phyloP scores from a whole-genome alignment of 768 basidiomycete species.

The Agrocybe chaxingu region DNA sequence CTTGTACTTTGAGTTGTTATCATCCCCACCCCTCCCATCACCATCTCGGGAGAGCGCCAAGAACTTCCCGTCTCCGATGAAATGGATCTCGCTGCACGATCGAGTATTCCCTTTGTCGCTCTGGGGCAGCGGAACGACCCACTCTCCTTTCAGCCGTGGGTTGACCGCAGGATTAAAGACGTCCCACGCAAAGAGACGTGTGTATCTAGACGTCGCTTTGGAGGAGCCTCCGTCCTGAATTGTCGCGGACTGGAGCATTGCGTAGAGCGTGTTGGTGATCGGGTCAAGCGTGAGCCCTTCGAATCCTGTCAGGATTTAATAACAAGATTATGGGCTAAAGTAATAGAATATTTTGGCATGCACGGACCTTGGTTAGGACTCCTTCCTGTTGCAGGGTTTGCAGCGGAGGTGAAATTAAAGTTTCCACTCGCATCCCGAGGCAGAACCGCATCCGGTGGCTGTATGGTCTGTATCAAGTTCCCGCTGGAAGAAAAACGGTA shows the following conservation, averaged over 20 bases:
- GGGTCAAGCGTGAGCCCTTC: constrained; percentile 56
- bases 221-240: constrained; percentile 58
- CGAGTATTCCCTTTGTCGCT: constrained; percentile 48
- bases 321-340: background rate
- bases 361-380: constrained; percentile 49
- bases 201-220: constrained; percentile 45
- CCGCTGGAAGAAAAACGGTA: constrained; percentile 49
- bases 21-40: constrained; percentile 53
- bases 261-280: constrained; percentile 48
- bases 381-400: constrained; percentile 50
- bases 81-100: constrained; percentile 56
- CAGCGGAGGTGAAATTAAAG: constrained; percentile 49
- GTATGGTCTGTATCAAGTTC: constrained; percentile 50
- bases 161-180: constrained; percentile 30
- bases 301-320: constrained; percentile 36
- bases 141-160: constrained; percentile 50
- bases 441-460: constrained; percentile 55
- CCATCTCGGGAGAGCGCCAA: constrained; percentile 58
- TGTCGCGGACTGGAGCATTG: constrained; percentile 59
- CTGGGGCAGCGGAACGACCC: constrained; percentile 55
- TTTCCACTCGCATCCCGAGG: constrained; percentile 41
- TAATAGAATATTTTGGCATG: background rate
- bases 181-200: constrained; percentile 56
- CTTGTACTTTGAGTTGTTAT: constrained; percentile 52
- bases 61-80: constrained; percentile 51